Percentiles rank a stretch among this genome's conserved stretches.
Conservation (phyloP, 2,329 filamentous ascomycete species). For the Bipolaris oryzae region DNA sequence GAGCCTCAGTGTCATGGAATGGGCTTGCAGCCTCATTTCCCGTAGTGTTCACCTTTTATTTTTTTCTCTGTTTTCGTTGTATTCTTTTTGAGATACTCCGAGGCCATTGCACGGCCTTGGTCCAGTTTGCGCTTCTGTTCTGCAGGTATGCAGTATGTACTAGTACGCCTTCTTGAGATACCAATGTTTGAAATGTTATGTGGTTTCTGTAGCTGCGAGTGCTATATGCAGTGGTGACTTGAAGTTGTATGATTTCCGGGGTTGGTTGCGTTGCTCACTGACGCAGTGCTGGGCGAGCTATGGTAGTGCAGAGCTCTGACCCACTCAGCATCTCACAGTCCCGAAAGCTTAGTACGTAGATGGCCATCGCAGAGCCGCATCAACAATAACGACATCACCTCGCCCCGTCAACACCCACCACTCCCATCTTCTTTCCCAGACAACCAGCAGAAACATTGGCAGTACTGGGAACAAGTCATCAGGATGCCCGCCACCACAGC, state of each 20-base stretch:
- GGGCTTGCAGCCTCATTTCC: background rate
- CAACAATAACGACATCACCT: conserved; percentile 32
- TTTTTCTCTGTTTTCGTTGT: background rate
- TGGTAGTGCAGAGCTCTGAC: conserved; percentile 30
- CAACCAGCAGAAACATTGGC: conserved; percentile 4
- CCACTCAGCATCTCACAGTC: conserved; percentile 23
- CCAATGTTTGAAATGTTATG: conserved; percentile 17
- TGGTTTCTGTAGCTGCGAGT: background rate
- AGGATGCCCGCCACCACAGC: conserved; percentile 93
- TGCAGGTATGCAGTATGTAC: conserved; percentile 9
- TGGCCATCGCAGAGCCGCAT: conserved; percentile 45
- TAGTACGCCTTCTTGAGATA: conserved; percentile 28
- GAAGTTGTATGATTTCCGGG: background rate
- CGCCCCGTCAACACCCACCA: conserved; percentile 21
- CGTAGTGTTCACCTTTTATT: background rate
- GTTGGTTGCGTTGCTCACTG: conserved; percentile 13
- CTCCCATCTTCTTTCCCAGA: conserved; percentile 14
- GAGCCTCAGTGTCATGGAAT: background rate
- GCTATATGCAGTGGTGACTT: background rate
- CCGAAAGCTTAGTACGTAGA: conserved; percentile 34
- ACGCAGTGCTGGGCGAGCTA: conserved; percentile 17
- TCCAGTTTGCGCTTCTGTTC: background rate
- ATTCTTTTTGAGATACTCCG: background rate
- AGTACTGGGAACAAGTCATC: conserved; percentile 19
- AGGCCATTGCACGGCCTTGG: conserved; percentile 7